A percentile compares a stretch with the other conserved stretches of the same genome.
These are phyloP conservation scores for Ganoderma leucocontextum DNA, from an alignment of 1,284 basidiomycete species.

Conservation along the genomic window DNA sequence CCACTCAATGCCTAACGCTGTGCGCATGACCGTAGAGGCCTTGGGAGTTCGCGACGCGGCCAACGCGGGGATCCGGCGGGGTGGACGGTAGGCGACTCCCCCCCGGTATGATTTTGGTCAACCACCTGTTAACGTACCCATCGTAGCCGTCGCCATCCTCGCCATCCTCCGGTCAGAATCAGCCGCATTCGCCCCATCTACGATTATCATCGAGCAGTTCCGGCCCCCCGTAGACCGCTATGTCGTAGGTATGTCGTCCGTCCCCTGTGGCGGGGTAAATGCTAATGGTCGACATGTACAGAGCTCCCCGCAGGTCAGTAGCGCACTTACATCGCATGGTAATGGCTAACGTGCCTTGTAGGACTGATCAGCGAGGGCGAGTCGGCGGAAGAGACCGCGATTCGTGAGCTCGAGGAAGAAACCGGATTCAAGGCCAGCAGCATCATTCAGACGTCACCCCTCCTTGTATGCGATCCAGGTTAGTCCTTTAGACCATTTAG, in stretches of 20 bases:
- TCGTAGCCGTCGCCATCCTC: conserved; percentile 82
- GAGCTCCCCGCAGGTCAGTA: conserved; percentile 82
- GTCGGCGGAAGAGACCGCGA: conserved; percentile 77
- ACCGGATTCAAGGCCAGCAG: conserved; percentile 82
- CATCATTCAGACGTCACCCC: conserved; percentile 71
- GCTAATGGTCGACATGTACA: conserved; percentile 39
- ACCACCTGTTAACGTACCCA: background rate
- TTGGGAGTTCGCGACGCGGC: conserved; percentile 90
- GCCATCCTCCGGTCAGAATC: conserved; percentile 80
- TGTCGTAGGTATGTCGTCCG: conserved; percentile 65
- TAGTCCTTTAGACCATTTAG: conserved; percentile 40
- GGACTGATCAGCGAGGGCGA: conserved; percentile 87
- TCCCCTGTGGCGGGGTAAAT: no score
- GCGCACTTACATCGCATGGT: no score
- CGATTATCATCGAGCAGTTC: conserved; percentile 90
- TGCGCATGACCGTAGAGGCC: conserved; percentile 56
- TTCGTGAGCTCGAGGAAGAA: conserved; percentile 91
- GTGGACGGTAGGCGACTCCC: conserved; percentile 71
- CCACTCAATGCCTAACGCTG: background rate
- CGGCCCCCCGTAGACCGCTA: conserved; percentile 81
- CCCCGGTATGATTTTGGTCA: background rate
- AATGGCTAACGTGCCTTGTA: conserved; percentile 35
- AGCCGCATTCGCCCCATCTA: conserved; percentile 71
- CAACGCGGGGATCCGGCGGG: conserved; percentile 75
- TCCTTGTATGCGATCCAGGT: conserved; percentile 84